Percentiles rank a stretch among this genome's conserved stretches.
These are phyloP conservation scores for Trichoderma breve DNA, from an alignment of 2,329 filamentous ascomycete species.

Conservation along the genomic window DNA sequence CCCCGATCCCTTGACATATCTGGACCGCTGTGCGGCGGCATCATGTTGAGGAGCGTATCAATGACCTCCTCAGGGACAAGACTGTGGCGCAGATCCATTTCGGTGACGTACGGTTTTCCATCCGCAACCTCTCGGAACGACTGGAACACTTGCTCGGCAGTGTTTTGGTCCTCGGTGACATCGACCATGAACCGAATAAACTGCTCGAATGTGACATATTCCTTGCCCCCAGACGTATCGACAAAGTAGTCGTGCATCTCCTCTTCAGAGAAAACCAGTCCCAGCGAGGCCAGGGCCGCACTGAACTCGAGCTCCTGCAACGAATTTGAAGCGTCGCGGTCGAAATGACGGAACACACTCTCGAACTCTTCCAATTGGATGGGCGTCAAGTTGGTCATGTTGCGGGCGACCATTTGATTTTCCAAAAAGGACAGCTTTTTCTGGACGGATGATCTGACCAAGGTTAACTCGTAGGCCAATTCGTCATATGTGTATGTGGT, in stretches of 20 bases:
- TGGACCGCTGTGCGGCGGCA: constrained; percentile 80
- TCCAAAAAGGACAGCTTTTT: constrained; percentile 97
- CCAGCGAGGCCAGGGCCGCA: constrained; percentile 89
- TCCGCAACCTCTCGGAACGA: constrained; percentile 97
- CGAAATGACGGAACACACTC: constrained; percentile 96
- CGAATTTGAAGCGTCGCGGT: constrained; percentile 86
- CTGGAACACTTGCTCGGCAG: constrained; percentile 96
- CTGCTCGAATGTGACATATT: constrained; percentile 92
- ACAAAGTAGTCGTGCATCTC: constrained; percentile 97
- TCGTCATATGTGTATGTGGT: constrained; percentile 99
- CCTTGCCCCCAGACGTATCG: constrained; percentile 75
- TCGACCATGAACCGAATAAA: constrained; percentile 99
- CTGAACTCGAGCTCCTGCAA: constrained; percentile 94
- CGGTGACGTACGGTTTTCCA: constrained; percentile 97
- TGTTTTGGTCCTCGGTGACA: constrained; percentile 98
- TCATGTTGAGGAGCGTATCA: constrained; percentile 82
- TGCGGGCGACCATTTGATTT: constrained; percentile 96
- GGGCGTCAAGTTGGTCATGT: constrained; percentile 97
- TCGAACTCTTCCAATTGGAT: constrained; percentile 99
- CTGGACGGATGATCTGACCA: constrained; percentile 87
- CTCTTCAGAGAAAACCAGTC: constrained; percentile 92
- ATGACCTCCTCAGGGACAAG: constrained; percentile 97
- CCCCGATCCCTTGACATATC: constrained; percentile 84
- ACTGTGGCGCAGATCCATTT: constrained; percentile 92
- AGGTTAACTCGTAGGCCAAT: constrained; percentile 84